These are phyloP conservation scores for Metarhizium robertsii DNA, from an alignment of 2,329 filamentous ascomycete species.

Conservation along the genomic window DNA sequence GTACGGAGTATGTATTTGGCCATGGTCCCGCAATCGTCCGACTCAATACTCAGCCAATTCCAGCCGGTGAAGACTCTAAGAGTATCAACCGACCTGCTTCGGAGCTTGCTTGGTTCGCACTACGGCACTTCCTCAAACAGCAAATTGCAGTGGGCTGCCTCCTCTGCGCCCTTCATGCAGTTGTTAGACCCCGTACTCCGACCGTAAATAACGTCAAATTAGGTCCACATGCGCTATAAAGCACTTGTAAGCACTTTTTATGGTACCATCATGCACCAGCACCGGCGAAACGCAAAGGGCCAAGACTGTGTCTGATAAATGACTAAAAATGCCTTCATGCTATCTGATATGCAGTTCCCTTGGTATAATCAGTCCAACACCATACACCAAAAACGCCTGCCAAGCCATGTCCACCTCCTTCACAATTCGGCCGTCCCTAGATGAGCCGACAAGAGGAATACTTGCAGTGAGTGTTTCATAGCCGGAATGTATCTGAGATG, in stretches of 20 bases:
- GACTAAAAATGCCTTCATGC: conserved; percentile 6
- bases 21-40: too few species aligned
- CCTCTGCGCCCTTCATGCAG: background rate
- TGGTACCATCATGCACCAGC: background rate
- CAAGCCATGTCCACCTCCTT: conserved; percentile 4
- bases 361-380: conserved; percentile 25
- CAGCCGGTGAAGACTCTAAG: too few species aligned
- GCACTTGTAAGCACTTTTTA: background rate
- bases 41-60: too few species aligned
- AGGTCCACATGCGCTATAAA: background rate
- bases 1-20: too few species aligned
- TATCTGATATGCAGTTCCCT: conserved; percentile 10
- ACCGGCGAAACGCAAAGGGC: background rate
- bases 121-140: background rate
- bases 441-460: background rate
- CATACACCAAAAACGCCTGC: conserved; percentile 23
- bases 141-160: conserved; percentile 2
- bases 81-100: too few species aligned
- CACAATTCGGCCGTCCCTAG: background rate
- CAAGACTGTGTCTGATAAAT: background rate
- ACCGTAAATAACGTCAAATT: background rate
- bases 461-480: background rate
- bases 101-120: too few species aligned
- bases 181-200: background rate
- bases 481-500: background rate